Conservation (phyloP, 2,329 filamentous ascomycete genomes). For the Colletotrichum tofieldiae region DNA sequence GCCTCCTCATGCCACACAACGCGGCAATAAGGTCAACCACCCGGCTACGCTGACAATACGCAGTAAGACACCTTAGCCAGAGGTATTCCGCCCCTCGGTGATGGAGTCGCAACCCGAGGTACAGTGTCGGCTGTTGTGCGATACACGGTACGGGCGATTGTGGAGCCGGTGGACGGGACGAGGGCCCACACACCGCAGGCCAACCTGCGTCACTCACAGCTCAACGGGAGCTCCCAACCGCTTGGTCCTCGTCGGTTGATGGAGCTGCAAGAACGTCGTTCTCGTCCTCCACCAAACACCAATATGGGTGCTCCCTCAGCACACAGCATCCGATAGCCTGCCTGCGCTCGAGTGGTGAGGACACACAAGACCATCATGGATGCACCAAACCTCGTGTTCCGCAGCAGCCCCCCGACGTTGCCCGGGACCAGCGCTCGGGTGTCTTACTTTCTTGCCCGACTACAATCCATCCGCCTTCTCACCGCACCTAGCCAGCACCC, state of each 20-base stretch:
- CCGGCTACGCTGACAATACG: background rate
- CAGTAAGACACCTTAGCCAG: background rate
- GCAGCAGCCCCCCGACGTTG: background rate
- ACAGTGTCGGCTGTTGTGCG: constrained; percentile 27
- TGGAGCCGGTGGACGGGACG: constrained; percentile 6
- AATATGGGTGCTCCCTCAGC: background rate
- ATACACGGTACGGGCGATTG: constrained; percentile 34
- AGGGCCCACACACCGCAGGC: background rate
- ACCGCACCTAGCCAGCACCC: background rate
- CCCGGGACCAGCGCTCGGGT: background rate
- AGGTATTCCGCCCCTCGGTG: constrained; percentile 7
- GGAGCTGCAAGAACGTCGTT: background rate
- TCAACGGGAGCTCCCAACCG: background rate
- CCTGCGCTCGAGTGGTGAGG: background rate
- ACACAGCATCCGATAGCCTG: constrained; percentile 1
- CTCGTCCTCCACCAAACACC: background rate
- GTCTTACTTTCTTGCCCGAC: background rate
- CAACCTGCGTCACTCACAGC: constrained; percentile 13
- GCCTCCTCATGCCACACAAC: background rate
- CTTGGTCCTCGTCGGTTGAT: background rate
- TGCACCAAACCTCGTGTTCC: background rate
- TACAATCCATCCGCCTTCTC: background rate
- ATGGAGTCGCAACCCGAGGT: constrained; percentile 23
- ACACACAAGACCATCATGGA: background rate
- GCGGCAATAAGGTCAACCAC: background rate